Base-by-base conservation (phyloP, 495 filamentous ascomycete genomes). In the Lasiosphaeriaceae sp. region DNA sequence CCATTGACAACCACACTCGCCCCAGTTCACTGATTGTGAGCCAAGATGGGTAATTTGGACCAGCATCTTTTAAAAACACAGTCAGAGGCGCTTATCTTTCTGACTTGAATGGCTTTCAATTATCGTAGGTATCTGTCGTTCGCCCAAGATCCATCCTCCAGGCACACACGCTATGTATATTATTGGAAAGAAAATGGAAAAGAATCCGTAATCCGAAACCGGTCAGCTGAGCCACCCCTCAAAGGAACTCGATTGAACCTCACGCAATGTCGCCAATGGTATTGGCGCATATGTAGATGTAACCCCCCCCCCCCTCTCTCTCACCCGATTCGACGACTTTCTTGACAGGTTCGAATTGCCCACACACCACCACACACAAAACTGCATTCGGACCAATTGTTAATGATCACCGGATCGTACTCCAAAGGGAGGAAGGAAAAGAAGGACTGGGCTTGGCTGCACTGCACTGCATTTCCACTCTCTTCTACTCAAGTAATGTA, bases 351-450 rank as follows among this genome's bases (percentile, higher is more conserved):
- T 12, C 4, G 14, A 12, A 6, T 16, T 14, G 37, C 37, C 37
- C 12, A 41, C 6, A 7, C 37, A 41, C 37, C 2, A 3, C 4
- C 37, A 41, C 37, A 41, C 37, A 41, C 37, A 41, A 14, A 44
- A 52, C 26, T 50, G 29, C 41, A 37, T 50, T 47, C 29, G 23
- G 34, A n/a, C 60, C 60, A 62, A 68, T 61, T 55, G 49, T 57
- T 60, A 19, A 61, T n/a, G 62, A 65, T 65, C 60, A 65, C 55
- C 50, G 52, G 59, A 55, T 61, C 52, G 21, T 20, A 17, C 23
- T n/a, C n/a, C n/a, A n/a, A n/a, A 35, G 19, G 35, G 46, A 34
- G 26, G 9, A 9, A 31, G 26, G 26, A 4, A 31, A 9, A 31
- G 26, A 31, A 9, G 26, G 3, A 3, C 26, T 31, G 26, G n/a